Evolutionary conservation across 2,329 filamentous ascomycete species (phyloP).

Genomic region (Hirsutella thompsonii): DNA sequence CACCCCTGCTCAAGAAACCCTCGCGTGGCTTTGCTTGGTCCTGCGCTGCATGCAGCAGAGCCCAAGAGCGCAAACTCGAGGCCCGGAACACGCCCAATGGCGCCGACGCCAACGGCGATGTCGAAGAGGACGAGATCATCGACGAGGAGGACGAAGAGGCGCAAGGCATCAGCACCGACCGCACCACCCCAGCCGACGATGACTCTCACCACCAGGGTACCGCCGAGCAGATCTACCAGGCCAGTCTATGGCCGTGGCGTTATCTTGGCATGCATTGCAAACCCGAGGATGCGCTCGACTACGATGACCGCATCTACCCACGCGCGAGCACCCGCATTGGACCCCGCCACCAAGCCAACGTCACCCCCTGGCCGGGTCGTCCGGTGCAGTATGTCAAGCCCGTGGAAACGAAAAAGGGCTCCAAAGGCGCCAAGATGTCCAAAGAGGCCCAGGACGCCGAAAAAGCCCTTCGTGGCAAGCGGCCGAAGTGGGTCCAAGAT

Average conservation of each 20-base stretch:
- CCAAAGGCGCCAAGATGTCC: conserved; percentile 63
- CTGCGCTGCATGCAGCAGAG: conserved; percentile 87
- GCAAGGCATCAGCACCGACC: conserved; percentile 41
- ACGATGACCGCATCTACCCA: conserved; percentile 95
- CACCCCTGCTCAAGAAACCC: conserved; percentile 86
- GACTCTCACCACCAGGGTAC: conserved; percentile 50
- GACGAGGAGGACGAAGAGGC: conserved; percentile 62
- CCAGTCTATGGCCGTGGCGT: conserved; percentile 90
- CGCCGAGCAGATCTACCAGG: conserved; percentile 79
- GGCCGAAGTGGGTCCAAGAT: conserved; percentile 89
- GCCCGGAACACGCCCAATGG: conserved; percentile 73
- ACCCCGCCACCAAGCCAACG: conserved; percentile 79
- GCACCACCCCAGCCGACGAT: conserved; percentile 51
- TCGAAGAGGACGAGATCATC: conserved; percentile 48
- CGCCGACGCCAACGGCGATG: conserved; percentile 53
- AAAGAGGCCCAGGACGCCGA: conserved; percentile 81
- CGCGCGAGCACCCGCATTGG: conserved; percentile 87
- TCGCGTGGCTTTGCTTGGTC: conserved; percentile 97
- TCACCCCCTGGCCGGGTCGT: conserved; percentile 72
- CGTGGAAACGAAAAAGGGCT: conserved; percentile 71
- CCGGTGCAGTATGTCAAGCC: conserved; percentile 87
- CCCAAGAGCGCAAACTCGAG: conserved; percentile 87
- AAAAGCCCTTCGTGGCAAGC: conserved; percentile 62
- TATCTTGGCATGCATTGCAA: conserved; percentile 94
- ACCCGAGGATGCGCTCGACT: conserved; percentile 88